phyloP scores from a whole-genome alignment of 1,139 yeast genomes.

The Petasospora rhodanensis region DNA sequence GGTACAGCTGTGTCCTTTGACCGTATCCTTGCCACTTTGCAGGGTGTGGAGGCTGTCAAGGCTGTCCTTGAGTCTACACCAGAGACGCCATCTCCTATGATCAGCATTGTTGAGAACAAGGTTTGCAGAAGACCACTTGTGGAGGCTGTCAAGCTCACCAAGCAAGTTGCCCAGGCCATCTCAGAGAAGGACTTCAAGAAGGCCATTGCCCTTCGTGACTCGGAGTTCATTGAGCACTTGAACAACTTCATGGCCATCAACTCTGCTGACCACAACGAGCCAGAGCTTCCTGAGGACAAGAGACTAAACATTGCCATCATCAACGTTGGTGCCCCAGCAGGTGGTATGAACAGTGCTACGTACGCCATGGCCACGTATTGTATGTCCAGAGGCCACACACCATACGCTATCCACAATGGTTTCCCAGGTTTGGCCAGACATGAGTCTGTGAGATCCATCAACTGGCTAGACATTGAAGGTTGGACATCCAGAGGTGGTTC shows the following conservation, averaged over 20 bases:
- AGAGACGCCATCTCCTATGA: slow-evolving; percentile 92
- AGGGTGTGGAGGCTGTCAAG: slow-evolving; percentile 95
- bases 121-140: slow-evolving; percentile 78
- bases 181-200: slow-evolving; percentile 70
- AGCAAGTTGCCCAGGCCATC: slow-evolving; percentile 85
- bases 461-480: slow-evolving; percentile 84
- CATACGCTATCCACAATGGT: slow-evolving; percentile 86
- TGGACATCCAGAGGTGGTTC: slow-evolving; percentile 95
- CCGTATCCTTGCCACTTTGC: slow-evolving; percentile 84
- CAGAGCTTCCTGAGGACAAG: slow-evolving; percentile 45
- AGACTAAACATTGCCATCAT: slow-evolving; percentile 67
- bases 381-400: slow-evolving; percentile 83
- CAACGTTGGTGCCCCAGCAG: slow-evolving; percentile 96
- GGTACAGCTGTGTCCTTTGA: slow-evolving; percentile 96
- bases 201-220: slow-evolving; percentile 83
- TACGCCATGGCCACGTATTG: slow-evolving; percentile 90
- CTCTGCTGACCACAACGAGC: slow-evolving; percentile 61
- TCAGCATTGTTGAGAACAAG: slow-evolving; percentile 83
- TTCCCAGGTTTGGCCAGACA: slow-evolving; percentile 85
- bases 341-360: slow-evolving; percentile 91
- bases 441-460: slow-evolving; percentile 67
- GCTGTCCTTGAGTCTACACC: slow-evolving; percentile 89
- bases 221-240: slow-evolving; percentile 80
- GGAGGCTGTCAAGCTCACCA: slow-evolving; percentile 84
- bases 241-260: slow-evolving; percentile 66